Evolutionary conservation across 805 yeast genomes (phyloP), one percentile per base, ranked within the genome.

Genomic region (Candida quercuum): DNA sequence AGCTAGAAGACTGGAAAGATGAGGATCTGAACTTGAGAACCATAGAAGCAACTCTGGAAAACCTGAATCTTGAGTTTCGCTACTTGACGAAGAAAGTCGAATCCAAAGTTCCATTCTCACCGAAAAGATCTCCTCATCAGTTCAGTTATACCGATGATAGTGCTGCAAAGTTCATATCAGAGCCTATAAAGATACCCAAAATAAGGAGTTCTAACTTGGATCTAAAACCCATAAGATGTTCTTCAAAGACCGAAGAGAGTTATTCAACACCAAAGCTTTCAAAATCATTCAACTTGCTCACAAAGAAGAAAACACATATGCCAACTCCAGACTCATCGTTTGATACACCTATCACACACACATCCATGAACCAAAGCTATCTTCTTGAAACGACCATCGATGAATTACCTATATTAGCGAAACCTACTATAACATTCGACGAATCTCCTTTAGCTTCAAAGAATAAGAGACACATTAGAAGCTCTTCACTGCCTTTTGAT

Each of bases 1-100:
- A 41, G 16, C 34, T 40, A 5, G 39, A 44, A 19, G 46, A 48
- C 18, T 46, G 54, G 50, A 56, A 46, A 39, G 65, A 63, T 33
- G 51, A 54, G n/a, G 64, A 60, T 28, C 47, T 67, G 22, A 66
- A 67, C 39, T 65, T 70, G 70, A 59, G 64, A 54, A 66, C 72
- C 5, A 61, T 67, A 0, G 70, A 67, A 36, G 69, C 73, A 2
- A 70, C 74, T 3, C 50, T 67, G 31, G 72, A 69, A 16, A 71
- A 71, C 41, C 37, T 71, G 17, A 56, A 58, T 25, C 47, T 64
- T 33, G 76, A 71, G 42, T 69, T 57, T 39, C 52, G 56, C 14
- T 66, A 63, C 37, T 38, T 69, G 14, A 45, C 44, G 14, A 48
- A 47, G 14, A 49, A 48, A 35, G 33, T 54, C 13, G 48, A 43